These are phyloP conservation scores for Ministeria vibrans DNA, from an alignment of 78 protist genomes.

Conservation along the genomic window DNA sequence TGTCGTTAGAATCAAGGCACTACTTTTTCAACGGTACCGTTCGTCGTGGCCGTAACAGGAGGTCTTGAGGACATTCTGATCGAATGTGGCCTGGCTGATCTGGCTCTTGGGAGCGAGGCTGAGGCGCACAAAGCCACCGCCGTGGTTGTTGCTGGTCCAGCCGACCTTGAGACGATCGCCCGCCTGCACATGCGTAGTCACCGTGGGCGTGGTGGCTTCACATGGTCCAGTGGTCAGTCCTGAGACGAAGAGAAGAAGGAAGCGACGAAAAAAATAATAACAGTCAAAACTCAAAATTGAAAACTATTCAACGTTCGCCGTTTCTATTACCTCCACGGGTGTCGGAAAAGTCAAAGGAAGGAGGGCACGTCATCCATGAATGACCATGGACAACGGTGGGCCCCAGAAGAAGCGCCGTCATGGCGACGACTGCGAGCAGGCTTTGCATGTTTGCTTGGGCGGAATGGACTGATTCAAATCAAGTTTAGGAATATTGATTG, in stretches of 20 bases:
- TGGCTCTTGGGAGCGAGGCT: background rate
- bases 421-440: constrained; percentile 18
- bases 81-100: background rate
- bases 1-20: too few relatives aligned
- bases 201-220: background rate
- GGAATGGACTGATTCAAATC: too few relatives aligned
- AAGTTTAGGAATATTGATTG: too few relatives aligned
- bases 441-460: too few relatives aligned
- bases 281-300: too few relatives aligned
- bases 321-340: too few relatives aligned
- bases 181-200: background rate
- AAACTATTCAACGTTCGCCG: too few relatives aligned
- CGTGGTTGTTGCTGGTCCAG: background rate
- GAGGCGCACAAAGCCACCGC: background rate
- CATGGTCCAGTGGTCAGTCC: background rate
- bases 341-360: background rate
- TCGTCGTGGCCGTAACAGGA: background rate
- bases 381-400: background rate
- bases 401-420: too few relatives aligned
- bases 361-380: background rate
- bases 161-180: background rate
- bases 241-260: too few relatives aligned
- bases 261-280: too few relatives aligned
- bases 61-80: background rate
- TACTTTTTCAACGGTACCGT: too few relatives aligned